A percentile compares a stretch with the other conserved stretches of the same genome.
Evolutionary conservation across 2,329 filamentous ascomycete species (phyloP).

Genomic region (Pseudogymnoascus sp.): DNA sequence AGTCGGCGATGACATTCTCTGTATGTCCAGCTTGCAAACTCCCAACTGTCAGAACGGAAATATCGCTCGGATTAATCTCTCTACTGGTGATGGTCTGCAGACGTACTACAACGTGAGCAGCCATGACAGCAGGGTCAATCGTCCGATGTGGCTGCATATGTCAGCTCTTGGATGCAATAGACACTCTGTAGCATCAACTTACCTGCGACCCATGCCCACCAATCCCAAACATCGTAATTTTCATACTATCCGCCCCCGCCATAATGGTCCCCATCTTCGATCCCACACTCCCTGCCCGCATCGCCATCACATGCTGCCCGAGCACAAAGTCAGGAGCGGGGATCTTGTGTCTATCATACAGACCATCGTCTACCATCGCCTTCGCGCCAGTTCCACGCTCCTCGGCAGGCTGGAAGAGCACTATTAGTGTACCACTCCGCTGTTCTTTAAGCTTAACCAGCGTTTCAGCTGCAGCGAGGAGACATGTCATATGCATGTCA

Average conservation of each 20-base stretch:
- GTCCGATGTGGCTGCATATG: slow-evolving; percentile 30
- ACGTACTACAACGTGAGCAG: slow-evolving; percentile 32
- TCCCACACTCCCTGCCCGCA: slow-evolving; percentile 30
- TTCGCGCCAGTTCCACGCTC: too few species aligned
- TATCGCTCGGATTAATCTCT: slow-evolving; percentile 32
- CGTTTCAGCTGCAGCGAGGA: slow-evolving; percentile 44
- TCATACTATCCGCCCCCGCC: slow-evolving; percentile 30
- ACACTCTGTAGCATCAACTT: background rate
- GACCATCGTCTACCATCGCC: too few species aligned
- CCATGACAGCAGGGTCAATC: slow-evolving; percentile 40
- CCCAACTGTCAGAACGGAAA: slow-evolving; percentile 37
- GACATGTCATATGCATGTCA: slow-evolving; percentile 52
- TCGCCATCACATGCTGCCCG: slow-evolving; percentile 43
- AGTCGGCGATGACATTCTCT: slow-evolving; percentile 38
- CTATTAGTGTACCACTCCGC: too few species aligned
- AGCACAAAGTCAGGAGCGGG: slow-evolving; percentile 42
- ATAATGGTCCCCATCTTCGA: slow-evolving; percentile 27
- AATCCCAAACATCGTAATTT: slow-evolving; percentile 32
- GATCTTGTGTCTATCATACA: too few species aligned
- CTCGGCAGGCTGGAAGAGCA: too few species aligned
- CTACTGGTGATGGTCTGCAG: slow-evolving; percentile 33
- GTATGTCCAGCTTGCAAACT: slow-evolving; percentile 34
- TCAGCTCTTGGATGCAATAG: too few species aligned
- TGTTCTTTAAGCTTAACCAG: too few species aligned
- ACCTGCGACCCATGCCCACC: slow-evolving; percentile 33